A percentile compares a stretch with the other conserved stretches of the same genome.
Evolutionary conservation across 805 yeast species (phyloP).

Genomic region (Candida maris): DNA sequence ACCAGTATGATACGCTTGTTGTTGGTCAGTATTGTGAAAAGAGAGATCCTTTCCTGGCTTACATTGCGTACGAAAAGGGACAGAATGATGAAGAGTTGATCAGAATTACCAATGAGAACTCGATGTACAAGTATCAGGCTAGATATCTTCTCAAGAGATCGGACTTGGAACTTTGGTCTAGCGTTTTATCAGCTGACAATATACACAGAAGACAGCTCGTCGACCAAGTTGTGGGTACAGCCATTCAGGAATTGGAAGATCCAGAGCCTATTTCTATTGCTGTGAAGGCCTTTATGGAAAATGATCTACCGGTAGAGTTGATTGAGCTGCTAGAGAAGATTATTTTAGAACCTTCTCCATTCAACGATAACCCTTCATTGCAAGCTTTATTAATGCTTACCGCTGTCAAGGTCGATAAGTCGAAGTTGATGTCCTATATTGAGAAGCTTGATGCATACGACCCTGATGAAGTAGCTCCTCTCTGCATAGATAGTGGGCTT

Average conservation of each 20-base stretch:
- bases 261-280: constrained; percentile 93
- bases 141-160: constrained; percentile 86
- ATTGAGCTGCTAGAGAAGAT: constrained; percentile 94
- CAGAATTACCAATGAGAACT: constrained; percentile 89
- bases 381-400: constrained; percentile 92
- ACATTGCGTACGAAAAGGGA: constrained; percentile 96
- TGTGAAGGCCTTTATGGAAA: constrained; percentile 94
- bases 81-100: constrained; percentile 85
- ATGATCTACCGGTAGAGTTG: constrained; percentile 86
- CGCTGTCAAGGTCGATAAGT: constrained; percentile 91
- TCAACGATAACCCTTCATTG: constrained; percentile 89
- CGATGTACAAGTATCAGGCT: constrained; percentile 99
- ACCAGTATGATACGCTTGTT: constrained; percentile 83
- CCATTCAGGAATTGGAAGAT: constrained; percentile 88
- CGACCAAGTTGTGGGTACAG: constrained; percentile 93
- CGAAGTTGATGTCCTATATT: constrained; percentile 77
- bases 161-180: constrained; percentile 78
- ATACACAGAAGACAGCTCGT: constrained; percentile 85
- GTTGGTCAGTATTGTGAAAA: constrained; percentile 99
- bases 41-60: constrained; percentile 97
- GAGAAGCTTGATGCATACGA: constrained; percentile 90
- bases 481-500: constrained; percentile 84
- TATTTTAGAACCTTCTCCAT: constrained; percentile 95
- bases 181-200: constrained; percentile 72
- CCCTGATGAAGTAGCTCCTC: constrained; percentile 88